These are phyloP conservation scores for Cladorrhinum samala DNA, from an alignment of 495 filamentous ascomycete genomes.

Conservation along the genomic window DNA sequence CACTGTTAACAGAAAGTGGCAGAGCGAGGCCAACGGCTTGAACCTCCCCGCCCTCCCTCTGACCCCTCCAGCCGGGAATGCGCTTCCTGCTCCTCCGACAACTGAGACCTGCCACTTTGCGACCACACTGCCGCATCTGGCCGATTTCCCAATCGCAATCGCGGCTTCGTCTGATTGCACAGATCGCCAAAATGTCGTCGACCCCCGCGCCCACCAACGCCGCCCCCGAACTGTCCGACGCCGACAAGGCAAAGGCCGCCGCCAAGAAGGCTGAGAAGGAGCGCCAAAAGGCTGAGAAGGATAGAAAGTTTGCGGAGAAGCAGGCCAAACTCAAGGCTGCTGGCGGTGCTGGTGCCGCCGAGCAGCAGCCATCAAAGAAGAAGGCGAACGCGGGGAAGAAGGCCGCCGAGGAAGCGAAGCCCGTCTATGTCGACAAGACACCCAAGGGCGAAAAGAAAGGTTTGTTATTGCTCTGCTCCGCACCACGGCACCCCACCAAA, in stretches of 20 bases:
- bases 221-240: background rate
- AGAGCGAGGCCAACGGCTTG: no score
- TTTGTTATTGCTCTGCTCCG: no score
- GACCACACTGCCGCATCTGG: background rate
- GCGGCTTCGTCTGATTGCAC: background rate
- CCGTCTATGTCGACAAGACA: constrained; percentile 39
- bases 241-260: constrained; percentile 24
- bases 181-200: background rate
- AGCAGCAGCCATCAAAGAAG: constrained; percentile 12
- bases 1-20: no score
- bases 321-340: constrained; percentile 18
- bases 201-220: background rate
- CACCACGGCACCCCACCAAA: no score
- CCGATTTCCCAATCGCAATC: background rate
- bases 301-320: constrained; percentile 29
- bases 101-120: background rate
- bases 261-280: constrained; percentile 25
- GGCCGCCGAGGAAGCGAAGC: constrained; percentile 24
- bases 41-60: no score
- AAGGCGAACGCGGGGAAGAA: constrained; percentile 11
- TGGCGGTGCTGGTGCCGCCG: background rate
- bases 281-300: background rate
- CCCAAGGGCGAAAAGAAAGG: constrained; percentile 49
- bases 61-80: background rate
- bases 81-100: background rate